Evolutionary conservation across 306 rosid genomes (phyloP), one percentile per base, ranked within the genome.

Genomic region (Quercus glauca): DNA sequence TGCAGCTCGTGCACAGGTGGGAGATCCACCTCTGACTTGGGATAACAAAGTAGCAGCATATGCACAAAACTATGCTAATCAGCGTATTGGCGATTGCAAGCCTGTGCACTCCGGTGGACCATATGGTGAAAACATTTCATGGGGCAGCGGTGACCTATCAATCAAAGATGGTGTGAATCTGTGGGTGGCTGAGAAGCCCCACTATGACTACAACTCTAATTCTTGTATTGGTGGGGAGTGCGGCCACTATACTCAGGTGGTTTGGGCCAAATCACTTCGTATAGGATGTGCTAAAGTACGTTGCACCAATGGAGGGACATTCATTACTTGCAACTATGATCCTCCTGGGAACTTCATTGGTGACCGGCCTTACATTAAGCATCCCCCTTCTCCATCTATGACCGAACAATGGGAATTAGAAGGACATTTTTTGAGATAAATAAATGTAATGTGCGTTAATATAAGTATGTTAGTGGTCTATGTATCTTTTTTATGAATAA

Each of bases 151-250:
- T 1, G 71, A 75, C 37, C 9, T 82, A 5, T 55, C 73, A 0
- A 84, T 86, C 13, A 5, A 68, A 0, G 78, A n/a, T 3, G 89
- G 89, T 0, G 90, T 89, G 69, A 67, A 67, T 31, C 0, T 89
- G 84, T 92, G 92, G 92, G 83, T 82, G 84, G 90, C 15, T 4
- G 68, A 0, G 78, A n/a, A 1, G 88, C 90, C 0, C 11, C 45
- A 37, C 45, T 37, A 37, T 37, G 45, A 82, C 14, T 49, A 49
- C 53, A 49, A 49, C 17, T 49, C 79, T 3, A 76, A 76, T 37
- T 21, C 73, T 5, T 76, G 79, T 19, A 45, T 25, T 41, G 79
- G 45, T 6, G 79, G 79, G 18, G 6, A 13, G 72, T 76, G 79
- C n/a, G 1, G 14, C 2, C 79, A 64, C 80, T 77, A 77, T 23